These are phyloP conservation scores for Flammula alnicola DNA, from an alignment of 1,284 basidiomycete genomes.

Conservation along the genomic window DNA sequence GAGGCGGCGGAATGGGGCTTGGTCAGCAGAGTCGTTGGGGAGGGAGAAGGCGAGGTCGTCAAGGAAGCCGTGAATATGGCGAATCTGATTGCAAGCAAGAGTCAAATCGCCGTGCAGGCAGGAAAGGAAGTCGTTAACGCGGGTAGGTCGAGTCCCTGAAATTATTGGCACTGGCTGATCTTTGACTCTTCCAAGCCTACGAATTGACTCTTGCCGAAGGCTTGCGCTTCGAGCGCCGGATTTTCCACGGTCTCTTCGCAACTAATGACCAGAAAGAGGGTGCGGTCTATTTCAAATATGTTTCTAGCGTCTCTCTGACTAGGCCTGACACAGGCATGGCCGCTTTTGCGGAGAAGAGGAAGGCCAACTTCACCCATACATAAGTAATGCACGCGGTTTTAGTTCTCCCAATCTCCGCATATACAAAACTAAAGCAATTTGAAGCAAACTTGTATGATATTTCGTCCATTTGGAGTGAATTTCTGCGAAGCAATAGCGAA, in stretches of 20 bases:
- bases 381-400: constrained; percentile 34
- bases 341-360: constrained; percentile 98
- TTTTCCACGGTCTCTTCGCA: constrained; percentile 94
- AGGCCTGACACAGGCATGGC: constrained; percentile 71
- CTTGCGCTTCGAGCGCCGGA: constrained; percentile 83
- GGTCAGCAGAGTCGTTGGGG: constrained; percentile 81
- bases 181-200: constrained; percentile 56
- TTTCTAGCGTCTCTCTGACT: constrained; percentile 2
- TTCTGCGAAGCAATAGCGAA: not conserved
- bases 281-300: constrained; percentile 38
- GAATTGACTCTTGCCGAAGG: constrained; percentile 87
- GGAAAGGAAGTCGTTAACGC: constrained; percentile 97
- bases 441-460: constrained; percentile 1
- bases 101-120: constrained; percentile 85
- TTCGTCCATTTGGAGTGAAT: not conserved
- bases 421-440: not conserved
- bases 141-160: constrained; percentile 49
- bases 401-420: not conserved
- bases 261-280: constrained; percentile 98
- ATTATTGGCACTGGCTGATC: not conserved
- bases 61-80: constrained; percentile 90
- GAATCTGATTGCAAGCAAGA: constrained; percentile 82
- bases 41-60: constrained; percentile 80
- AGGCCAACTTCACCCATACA: constrained; percentile 78
- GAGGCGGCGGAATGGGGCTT: constrained; percentile 90